phyloP scores from a whole-genome alignment of 805 yeast species.

The Metschnikowia arizonensis region DNA sequence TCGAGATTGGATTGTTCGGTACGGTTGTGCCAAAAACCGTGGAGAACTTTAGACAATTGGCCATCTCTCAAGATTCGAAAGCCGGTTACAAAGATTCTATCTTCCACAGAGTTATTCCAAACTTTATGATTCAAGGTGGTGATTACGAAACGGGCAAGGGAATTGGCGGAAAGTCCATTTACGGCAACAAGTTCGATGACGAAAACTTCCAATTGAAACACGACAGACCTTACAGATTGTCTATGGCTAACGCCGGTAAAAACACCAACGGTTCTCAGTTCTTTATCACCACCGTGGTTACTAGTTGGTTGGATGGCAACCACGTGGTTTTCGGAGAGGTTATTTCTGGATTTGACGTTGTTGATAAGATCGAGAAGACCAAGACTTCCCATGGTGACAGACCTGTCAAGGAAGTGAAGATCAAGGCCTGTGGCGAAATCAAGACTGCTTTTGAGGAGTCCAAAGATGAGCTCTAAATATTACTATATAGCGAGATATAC shows the following conservation, averaged over 20 bases:
- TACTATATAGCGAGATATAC: not conserved
- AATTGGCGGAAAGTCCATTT: conserved; percentile 78
- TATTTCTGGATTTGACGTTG: conserved; percentile 79
- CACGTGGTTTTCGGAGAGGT: conserved; percentile 98
- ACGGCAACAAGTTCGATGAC: conserved; percentile 69
- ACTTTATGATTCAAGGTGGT: conserved; percentile 86
- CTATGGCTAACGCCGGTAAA: conserved; percentile 79
- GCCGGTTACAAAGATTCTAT: conserved; percentile 59
- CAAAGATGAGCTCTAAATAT: conserved; percentile 28
- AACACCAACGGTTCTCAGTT: conserved; percentile 90
- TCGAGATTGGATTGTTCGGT: conserved; percentile 85
- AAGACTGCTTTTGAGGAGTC: conserved; percentile 26
- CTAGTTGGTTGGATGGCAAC: conserved; percentile 88
- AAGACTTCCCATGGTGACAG: conserved; percentile 67
- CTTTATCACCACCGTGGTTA: conserved; percentile 87
- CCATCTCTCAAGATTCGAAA: conserved; percentile 56
- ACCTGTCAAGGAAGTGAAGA: conserved; percentile 63
- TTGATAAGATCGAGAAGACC: conserved; percentile 66
- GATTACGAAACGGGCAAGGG: conserved; percentile 72
- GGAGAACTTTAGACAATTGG: conserved; percentile 79
- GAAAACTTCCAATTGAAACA: conserved; percentile 72
- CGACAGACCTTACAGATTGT: conserved; percentile 62
- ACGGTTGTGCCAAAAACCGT: conserved; percentile 82
- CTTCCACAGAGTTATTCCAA: conserved; percentile 71
- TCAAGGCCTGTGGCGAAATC: conserved; percentile 70